phyloP scores from a whole-genome alignment of 805 yeast species.

The Peterozyma xylosa region DNA sequence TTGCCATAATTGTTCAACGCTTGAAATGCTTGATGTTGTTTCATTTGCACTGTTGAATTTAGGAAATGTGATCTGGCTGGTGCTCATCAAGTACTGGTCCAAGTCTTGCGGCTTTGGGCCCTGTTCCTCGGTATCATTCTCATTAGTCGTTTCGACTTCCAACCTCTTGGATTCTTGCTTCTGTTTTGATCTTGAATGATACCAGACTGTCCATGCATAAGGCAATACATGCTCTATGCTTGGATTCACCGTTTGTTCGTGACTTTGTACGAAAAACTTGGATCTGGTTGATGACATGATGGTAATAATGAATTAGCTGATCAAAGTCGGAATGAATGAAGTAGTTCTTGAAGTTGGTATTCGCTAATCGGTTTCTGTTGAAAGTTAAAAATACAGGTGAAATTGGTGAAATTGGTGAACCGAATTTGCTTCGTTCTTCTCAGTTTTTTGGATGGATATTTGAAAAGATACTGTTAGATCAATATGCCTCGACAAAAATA shows the following conservation, averaged over 20 bases:
- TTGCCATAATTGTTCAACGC: conserved; percentile 49
- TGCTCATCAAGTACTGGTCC: conserved; percentile 38
- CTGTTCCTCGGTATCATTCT: neutral
- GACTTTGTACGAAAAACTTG: neutral
- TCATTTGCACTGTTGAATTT: conserved; percentile 14
- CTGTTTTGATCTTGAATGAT: conserved; percentile 28
- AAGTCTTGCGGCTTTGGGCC: conserved; percentile 18
- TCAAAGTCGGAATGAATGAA: no score
- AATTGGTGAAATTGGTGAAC: no score
- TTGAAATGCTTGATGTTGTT: conserved; percentile 24
- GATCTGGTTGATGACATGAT: neutral
- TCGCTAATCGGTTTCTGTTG: no score
- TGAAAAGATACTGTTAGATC: no score
- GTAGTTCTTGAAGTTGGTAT: no score
- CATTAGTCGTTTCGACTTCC: conserved; percentile 1
- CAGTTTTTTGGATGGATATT: no score
- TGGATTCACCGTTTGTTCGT: neutral
- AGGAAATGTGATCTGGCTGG: conserved; percentile 33
- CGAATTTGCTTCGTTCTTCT: no score
- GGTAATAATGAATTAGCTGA: no score
- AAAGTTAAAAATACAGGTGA: no score
- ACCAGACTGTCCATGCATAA: conserved; percentile 44
- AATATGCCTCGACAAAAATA: no score
- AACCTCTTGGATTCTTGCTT: conserved; percentile 11
- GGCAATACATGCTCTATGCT: conserved; percentile 26